Conservation (phyloP, 2,329 filamentous ascomycete genomes). For the Aspergillus unguis region DNA sequence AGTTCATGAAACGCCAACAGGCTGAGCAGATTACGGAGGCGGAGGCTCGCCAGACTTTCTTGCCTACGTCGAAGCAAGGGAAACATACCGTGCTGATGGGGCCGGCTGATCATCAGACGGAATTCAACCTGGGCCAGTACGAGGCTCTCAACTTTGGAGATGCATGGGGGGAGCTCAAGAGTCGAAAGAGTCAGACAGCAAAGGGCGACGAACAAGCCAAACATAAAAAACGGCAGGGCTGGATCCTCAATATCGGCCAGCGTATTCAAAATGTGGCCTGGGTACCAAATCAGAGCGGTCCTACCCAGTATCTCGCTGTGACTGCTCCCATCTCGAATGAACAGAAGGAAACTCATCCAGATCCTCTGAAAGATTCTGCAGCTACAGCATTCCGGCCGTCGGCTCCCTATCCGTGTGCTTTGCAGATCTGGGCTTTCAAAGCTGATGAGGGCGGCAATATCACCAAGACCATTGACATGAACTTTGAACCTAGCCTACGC, state of each 20-base stretch:
- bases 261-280: conserved; percentile 51
- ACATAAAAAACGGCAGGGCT: conserved; percentile 42
- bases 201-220: conserved; percentile 9
- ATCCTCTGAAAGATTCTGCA: conserved; percentile 30
- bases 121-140: conserved; percentile 42
- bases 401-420: conserved; percentile 46
- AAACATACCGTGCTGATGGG: conserved; percentile 52
- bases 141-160: conserved; percentile 45
- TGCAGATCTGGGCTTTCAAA: conserved; percentile 60
- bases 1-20: conserved; percentile 45
- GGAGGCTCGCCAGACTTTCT: conserved; percentile 40
- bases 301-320: conserved; percentile 57
- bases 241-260: conserved; percentile 56
- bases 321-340: conserved; percentile 39
- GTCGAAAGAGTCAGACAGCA: background rate
- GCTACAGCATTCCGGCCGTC: conserved; percentile 53
- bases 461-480: conserved; percentile 44
- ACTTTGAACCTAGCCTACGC: conserved; percentile 44
- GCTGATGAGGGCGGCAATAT: conserved; percentile 29
- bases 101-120: conserved; percentile 42
- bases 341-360: conserved; percentile 33
- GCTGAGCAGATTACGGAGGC: conserved; percentile 33
- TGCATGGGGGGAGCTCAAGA: conserved; percentile 37
- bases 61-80: conserved; percentile 32
- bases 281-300: conserved; percentile 44